These are phyloP conservation scores for Angomonas desouzai DNA, from an alignment of 208 protist genomes.

Conservation along the genomic window DNA sequence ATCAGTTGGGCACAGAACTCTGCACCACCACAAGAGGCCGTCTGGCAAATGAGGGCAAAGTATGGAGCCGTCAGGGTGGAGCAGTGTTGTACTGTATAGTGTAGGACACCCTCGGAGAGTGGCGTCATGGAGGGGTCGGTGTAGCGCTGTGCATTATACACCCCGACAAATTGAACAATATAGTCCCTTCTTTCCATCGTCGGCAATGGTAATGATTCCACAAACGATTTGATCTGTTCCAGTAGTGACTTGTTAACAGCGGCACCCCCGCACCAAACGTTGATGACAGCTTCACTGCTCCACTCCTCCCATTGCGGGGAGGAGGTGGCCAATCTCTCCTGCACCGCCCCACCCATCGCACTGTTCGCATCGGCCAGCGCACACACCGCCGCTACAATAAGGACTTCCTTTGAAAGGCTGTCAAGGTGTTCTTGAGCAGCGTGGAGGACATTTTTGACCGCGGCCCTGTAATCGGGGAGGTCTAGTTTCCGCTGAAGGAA, in stretches of 20 bases:
- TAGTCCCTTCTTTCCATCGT: background rate
- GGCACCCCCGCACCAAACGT: background rate
- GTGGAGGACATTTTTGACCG: background rate
- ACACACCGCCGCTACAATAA: background rate
- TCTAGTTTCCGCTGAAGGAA: background rate
- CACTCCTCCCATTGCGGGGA: background rate
- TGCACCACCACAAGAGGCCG: conserved; percentile 1
- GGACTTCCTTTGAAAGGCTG: background rate
- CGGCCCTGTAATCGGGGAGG: background rate
- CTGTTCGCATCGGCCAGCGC: background rate
- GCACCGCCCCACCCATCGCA: background rate
- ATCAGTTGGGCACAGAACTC: conserved; percentile 20
- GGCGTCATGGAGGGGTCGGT: background rate
- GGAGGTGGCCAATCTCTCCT: background rate
- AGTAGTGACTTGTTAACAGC: background rate
- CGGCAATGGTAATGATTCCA: background rate
- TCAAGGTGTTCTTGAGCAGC: background rate
- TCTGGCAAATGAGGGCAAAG: conserved; percentile 17
- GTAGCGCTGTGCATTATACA: background rate
- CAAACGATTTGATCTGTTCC: background rate
- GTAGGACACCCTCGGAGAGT: background rate
- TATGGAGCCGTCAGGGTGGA: conserved; percentile 10
- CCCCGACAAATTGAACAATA: background rate
- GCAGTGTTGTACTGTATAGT: background rate
- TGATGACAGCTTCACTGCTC: background rate